These are phyloP conservation scores for Herpetomonas tarakana DNA, from an alignment of 208 protist genomes.

Conservation along the genomic window DNA sequence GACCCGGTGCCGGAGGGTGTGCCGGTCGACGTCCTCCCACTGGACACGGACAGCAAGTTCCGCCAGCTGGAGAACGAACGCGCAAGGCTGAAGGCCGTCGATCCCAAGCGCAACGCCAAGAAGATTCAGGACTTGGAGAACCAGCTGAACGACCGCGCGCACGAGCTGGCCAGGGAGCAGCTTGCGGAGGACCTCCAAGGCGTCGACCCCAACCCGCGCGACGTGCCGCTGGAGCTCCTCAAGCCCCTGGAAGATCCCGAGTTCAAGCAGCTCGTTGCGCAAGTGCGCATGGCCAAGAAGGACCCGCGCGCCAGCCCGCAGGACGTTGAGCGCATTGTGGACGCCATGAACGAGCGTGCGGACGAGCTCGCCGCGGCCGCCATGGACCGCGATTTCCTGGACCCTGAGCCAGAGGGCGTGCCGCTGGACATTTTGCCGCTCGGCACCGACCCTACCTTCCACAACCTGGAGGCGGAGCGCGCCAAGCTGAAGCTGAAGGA, in stretches of 20 bases:
- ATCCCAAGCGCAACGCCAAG: slow-evolving; percentile 35
- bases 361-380: slow-evolving; percentile 56
- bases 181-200: slow-evolving; percentile 58
- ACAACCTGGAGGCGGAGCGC: slow-evolving; percentile 60
- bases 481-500: slow-evolving; percentile 52
- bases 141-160: slow-evolving; percentile 64
- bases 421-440: slow-evolving; percentile 61
- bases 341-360: slow-evolving; percentile 59
- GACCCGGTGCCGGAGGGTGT: slow-evolving; percentile 28
- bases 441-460: slow-evolving; percentile 55
- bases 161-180: slow-evolving; percentile 57
- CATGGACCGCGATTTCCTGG: slow-evolving; percentile 59
- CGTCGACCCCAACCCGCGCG: slow-evolving; percentile 33
- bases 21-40: slow-evolving; percentile 35
- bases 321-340: slow-evolving; percentile 33
- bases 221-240: slow-evolving; percentile 60
- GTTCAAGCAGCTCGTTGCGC: slow-evolving; percentile 23
- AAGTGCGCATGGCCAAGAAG: slow-evolving; percentile 52
- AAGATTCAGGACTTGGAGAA: slow-evolving; percentile 64
- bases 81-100: slow-evolving; percentile 51
- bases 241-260: slow-evolving; percentile 60
- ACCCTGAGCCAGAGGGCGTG: slow-evolving; percentile 49
- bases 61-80: slow-evolving; percentile 53
- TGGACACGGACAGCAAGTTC: slow-evolving; percentile 67
- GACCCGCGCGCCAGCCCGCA: slow-evolving; percentile 26